phyloP scores from a whole-genome alignment of 371 early-diverging fungal genomes.

The Chytridium lagenaria region DNA sequence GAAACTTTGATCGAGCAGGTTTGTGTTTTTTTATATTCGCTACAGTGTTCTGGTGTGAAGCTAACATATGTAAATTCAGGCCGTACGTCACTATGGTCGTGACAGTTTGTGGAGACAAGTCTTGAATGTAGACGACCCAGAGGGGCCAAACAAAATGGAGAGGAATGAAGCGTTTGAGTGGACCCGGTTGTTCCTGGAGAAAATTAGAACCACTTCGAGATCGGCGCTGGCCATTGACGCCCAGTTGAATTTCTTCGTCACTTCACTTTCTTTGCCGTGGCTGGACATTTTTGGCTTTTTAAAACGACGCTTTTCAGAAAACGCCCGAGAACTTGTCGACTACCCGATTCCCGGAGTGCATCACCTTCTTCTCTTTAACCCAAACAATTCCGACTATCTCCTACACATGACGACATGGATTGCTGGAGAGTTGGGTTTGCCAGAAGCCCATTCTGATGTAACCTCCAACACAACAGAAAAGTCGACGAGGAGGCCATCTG shows the following conservation, averaged over 20 bases:
- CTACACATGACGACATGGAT: constrained; percentile 44
- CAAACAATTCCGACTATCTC: constrained; percentile 51
- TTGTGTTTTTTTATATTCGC: not conserved
- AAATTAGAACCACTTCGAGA: constrained; percentile 49
- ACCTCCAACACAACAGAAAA: not conserved
- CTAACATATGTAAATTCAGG: constrained; percentile 32
- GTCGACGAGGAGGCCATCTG: no score
- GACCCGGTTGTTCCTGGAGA: constrained; percentile 55
- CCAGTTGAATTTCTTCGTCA: constrained; percentile 33
- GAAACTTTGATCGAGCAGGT: constrained; percentile 50
- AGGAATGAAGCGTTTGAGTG: constrained; percentile 42
- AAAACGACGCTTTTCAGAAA: not conserved
- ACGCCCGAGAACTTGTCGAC: constrained; percentile 36
- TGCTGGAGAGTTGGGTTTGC: constrained; percentile 14
- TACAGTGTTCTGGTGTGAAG: not conserved
- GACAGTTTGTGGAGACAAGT: constrained; percentile 55
- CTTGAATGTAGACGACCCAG: constrained; percentile 29
- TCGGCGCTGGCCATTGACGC: constrained; percentile 41
- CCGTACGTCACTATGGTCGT: constrained; percentile 48
- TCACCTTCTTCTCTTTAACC: constrained; percentile 53
- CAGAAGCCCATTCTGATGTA: not conserved
- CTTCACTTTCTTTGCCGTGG: constrained; percentile 42
- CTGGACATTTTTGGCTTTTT: constrained; percentile 38
- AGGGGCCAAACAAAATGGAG: not conserved
- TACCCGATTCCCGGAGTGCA: constrained; percentile 21